Evolutionary conservation across 2,329 filamentous ascomycete genomes (phyloP).

Genomic region (Diaporthe sp.): DNA sequence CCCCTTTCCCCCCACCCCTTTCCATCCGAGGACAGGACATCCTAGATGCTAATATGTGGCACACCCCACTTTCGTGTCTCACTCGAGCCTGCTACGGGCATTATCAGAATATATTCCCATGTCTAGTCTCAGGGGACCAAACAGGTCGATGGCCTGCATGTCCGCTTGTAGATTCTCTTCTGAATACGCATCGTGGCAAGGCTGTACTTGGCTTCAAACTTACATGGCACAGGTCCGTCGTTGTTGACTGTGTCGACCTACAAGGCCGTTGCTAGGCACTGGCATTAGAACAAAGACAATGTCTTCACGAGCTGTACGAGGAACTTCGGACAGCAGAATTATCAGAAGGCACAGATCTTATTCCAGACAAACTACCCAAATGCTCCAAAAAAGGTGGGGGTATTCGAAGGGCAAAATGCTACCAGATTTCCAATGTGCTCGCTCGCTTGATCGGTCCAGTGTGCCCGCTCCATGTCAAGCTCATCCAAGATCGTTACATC

Average conservation of each 20-base stretch:
- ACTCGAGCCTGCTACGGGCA: not conserved
- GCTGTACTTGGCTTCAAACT: not conserved
- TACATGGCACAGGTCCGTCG: not conserved
- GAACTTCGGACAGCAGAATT: not conserved
- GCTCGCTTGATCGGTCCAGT: not conserved
- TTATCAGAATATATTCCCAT: not conserved
- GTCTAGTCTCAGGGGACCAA: not conserved
- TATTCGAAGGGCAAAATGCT: conserved; percentile 31
- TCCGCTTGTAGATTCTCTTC: not conserved
- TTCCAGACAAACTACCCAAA: conserved; percentile 13
- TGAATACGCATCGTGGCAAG: not conserved
- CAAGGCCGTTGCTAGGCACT: not conserved
- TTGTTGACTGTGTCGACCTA: not conserved
- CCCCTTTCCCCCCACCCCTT: too few relatives aligned
- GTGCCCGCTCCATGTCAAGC: conserved; percentile 3
- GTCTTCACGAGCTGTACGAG: not conserved
- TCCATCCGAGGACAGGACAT: not conserved
- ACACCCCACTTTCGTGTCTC: not conserved
- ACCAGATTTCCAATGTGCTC: conserved; percentile 18
- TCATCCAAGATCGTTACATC: not conserved
- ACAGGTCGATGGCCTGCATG: not conserved
- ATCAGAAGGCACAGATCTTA: not conserved
- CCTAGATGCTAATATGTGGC: not conserved
- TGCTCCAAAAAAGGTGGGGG: conserved; percentile 23
- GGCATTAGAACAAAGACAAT: not conserved